A percentile compares a stretch with the other conserved stretches of the same genome.
These are phyloP conservation scores for Sphagnurus paluster DNA, from an alignment of 1,284 basidiomycete genomes.

Conservation along the genomic window DNA sequence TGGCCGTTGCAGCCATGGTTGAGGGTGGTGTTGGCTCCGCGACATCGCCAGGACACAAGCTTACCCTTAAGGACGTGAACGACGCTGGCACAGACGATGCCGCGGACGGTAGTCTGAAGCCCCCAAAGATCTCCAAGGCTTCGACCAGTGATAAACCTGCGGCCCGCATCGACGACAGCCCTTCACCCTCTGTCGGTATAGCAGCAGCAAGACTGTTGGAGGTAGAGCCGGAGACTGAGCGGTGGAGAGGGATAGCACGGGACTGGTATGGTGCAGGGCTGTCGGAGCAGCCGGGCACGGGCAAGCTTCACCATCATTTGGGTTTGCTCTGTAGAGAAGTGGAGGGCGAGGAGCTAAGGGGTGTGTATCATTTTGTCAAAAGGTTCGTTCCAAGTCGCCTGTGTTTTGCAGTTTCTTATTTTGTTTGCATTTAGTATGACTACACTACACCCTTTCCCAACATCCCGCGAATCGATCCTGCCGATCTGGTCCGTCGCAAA, in stretches of 20 bases:
- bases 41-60: conserved; percentile 22
- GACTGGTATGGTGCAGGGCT: conserved; percentile 94
- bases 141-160: conserved; percentile 53
- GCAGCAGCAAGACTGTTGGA: conserved; percentile 87
- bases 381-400: conserved; percentile 63
- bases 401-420: background rate
- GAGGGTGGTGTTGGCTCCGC: conserved; percentile 30
- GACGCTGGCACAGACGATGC: conserved; percentile 34
- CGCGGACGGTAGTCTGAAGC: conserved; percentile 6
- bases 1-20: conserved; percentile 83
- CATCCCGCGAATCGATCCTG: conserved; percentile 85
- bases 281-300: conserved; percentile 86
- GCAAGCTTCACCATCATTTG: conserved; percentile 93
- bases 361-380: conserved; percentile 94
- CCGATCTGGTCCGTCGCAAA: conserved; percentile 79
- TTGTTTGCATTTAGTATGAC: conserved; percentile 69
- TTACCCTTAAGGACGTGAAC: conserved; percentile 50
- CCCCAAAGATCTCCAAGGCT: conserved; percentile 11
- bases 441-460: conserved; percentile 84
- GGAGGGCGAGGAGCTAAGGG: conserved; percentile 81
- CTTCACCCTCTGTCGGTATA: conserved; percentile 80
- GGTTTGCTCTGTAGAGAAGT: conserved; percentile 84
- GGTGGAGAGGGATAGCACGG: conserved; percentile 86
- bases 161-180: conserved; percentile 63
- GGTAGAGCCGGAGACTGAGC: conserved; percentile 87